Conservation (phyloP, 148 eudicot species). For the Fagopyrum tataricum region DNA sequence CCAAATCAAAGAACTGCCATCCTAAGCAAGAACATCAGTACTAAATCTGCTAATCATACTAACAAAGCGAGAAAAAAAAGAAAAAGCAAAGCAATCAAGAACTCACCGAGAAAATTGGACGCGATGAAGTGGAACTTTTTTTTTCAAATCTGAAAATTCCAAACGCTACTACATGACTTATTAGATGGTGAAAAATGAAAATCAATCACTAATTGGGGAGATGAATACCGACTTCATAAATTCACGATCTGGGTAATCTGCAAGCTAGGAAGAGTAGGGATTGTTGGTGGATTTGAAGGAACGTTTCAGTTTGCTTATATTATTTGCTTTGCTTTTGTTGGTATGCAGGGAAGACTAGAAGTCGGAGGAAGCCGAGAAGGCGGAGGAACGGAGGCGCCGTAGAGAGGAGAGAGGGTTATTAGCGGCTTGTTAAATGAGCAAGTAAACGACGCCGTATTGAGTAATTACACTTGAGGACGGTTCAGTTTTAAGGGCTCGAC, state of each 20-base stretch:
- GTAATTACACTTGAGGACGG: not conserved
- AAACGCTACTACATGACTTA: not conserved
- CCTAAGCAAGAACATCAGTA: not conserved
- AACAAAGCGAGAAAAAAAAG: not conserved
- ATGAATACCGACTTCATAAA: not conserved
- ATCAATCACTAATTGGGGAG: not conserved
- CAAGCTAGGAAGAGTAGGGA: not conserved
- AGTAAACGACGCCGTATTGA: not conserved
- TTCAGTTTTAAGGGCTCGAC: slow-evolving; percentile 1
- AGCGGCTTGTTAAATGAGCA: not conserved
- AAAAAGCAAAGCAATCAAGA: not conserved
- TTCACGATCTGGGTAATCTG: slow-evolving; percentile 5
- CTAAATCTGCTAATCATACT: not conserved
- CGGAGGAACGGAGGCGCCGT: slow-evolving; percentile 1
- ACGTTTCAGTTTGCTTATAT: not conserved
- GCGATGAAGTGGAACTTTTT: not conserved
- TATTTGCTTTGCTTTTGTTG: not conserved
- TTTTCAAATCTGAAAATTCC: not conserved
- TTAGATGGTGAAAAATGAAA: not conserved
- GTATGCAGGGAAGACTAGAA: not conserved
- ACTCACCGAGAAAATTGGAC: not conserved
- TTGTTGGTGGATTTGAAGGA: not conserved
- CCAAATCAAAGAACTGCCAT: not conserved
- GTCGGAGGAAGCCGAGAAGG: slow-evolving; percentile 9
- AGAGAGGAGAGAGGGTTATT: not conserved